A percentile compares a stretch with the other conserved stretches of the same genome.
phyloP scores from a whole-genome alignment of 371 early-diverging fungal species.

The Circinella minor region DNA sequence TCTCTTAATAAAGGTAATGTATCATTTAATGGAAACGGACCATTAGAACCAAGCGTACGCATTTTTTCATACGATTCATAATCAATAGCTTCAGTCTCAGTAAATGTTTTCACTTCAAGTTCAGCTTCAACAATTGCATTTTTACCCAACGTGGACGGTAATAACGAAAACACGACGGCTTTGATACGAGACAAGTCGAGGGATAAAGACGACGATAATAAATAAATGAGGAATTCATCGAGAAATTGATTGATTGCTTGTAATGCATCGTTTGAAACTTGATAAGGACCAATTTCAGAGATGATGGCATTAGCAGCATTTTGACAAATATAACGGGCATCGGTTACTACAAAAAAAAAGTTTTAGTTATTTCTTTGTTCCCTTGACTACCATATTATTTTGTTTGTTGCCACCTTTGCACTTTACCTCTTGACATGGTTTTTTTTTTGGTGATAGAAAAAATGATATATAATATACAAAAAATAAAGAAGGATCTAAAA shows the following conservation, averaged over 20 bases:
- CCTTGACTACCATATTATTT: not conserved
- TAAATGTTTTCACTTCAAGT: conserved; percentile 66
- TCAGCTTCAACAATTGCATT: conserved; percentile 75
- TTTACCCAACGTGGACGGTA: conserved; percentile 66
- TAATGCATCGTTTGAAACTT: conserved; percentile 66
- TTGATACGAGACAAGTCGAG: conserved; percentile 64
- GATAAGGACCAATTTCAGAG: conserved; percentile 64
- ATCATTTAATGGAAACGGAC: conserved; percentile 23
- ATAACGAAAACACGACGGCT: conserved; percentile 48
- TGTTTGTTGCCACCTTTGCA: not conserved
- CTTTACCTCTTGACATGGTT: conserved; percentile 6
- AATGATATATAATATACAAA: not conserved
- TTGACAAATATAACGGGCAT: conserved; percentile 68
- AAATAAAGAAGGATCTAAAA: too few relatives aligned
- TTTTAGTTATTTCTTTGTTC: not conserved
- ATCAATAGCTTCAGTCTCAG: conserved; percentile 60
- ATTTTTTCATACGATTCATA: conserved; percentile 52
- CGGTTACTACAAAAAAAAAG: conserved; percentile 18
- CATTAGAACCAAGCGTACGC: conserved; percentile 36
- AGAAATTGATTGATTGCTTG: conserved; percentile 66
- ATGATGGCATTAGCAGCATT: conserved; percentile 73
- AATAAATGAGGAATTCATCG: conserved; percentile 62
- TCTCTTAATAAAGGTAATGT: conserved; percentile 46
- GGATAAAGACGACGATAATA: conserved; percentile 57
- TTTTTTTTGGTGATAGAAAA: too few relatives aligned